Evolutionary conservation across 1,284 basidiomycete species (phyloP).

Genomic region (Neotropicomus parvogracilis): DNA sequence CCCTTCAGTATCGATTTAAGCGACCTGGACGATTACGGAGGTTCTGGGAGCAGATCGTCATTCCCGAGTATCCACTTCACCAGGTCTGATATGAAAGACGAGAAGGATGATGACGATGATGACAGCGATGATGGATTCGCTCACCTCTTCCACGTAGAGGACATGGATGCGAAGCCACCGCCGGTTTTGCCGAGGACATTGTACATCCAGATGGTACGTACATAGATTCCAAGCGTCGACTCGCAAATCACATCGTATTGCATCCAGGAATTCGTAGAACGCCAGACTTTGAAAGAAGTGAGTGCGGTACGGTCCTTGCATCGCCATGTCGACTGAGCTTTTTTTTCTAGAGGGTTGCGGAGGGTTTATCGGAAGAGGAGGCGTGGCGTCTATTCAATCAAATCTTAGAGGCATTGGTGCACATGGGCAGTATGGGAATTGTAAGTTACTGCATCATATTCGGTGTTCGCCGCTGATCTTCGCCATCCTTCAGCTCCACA

Average conservation of each 20-base stretch:
- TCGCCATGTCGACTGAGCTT: background rate
- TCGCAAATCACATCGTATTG: background rate
- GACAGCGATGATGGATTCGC: slow-evolving; percentile 39
- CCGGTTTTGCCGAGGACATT: slow-evolving; percentile 59
- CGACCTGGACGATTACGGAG: slow-evolving; percentile 53
- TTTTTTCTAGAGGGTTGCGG: slow-evolving; percentile 61
- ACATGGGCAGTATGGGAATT: slow-evolving; percentile 87
- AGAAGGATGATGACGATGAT: slow-evolving; percentile 40
- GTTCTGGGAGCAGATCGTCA: slow-evolving; percentile 50
- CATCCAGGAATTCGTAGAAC: slow-evolving; percentile 78
- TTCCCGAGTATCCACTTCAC: slow-evolving; percentile 80
- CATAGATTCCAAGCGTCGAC: background rate
- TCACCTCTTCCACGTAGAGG: slow-evolving; percentile 36
- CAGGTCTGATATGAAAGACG: slow-evolving; percentile 39
- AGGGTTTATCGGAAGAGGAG: slow-evolving; percentile 79
- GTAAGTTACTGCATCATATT: slow-evolving; percentile 33
- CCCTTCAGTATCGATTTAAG: slow-evolving; percentile 58
- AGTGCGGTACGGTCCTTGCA: slow-evolving; percentile 8
- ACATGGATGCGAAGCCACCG: slow-evolving; percentile 29
- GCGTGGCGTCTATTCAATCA: slow-evolving; percentile 90
- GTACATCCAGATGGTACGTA: slow-evolving; percentile 84
- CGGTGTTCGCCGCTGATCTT: background rate
- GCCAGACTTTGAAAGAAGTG: slow-evolving; percentile 79
- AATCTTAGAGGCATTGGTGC: slow-evolving; percentile 88
- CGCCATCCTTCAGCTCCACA: slow-evolving; percentile 57